Conservation (phyloP, 768 basidiomycete genomes). For the Phanerochaete carnosa region DNA sequence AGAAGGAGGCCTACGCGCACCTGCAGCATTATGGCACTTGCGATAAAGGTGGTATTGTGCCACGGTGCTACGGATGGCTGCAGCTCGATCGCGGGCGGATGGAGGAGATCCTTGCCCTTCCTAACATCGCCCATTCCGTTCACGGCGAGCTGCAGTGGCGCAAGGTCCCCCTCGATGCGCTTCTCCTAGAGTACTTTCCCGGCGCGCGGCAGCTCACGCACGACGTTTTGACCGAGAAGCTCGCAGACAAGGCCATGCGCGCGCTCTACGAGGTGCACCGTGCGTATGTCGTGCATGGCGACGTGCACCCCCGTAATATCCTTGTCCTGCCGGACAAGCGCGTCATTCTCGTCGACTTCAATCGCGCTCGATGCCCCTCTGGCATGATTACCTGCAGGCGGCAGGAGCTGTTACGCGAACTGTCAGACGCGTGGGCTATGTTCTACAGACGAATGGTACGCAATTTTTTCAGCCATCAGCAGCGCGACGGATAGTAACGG, state of each 20-base stretch:
- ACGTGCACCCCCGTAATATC: slow-evolving; percentile 3
- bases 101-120: background rate
- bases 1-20: slow-evolving; percentile 11
- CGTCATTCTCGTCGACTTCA: slow-evolving; percentile 4
- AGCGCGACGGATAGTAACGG: background rate
- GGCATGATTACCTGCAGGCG: background rate
- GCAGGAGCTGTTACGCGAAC: background rate
- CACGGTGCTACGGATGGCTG: slow-evolving; percentile 12
- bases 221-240: background rate
- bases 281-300: slow-evolving; percentile 11
- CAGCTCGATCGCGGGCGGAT: slow-evolving; percentile 5
- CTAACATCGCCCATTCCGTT: background rate
- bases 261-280: slow-evolving; percentile 6
- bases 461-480: background rate
- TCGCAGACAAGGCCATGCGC: slow-evolving; percentile 8
- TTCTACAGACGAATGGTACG: slow-evolving; percentile 2
- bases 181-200: slow-evolving; percentile 14
- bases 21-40: slow-evolving; percentile 8
- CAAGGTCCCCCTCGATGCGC: background rate
- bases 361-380: background rate
- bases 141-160: background rate
- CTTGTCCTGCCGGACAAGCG: background rate
- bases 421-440: background rate
- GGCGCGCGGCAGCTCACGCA: background rate
- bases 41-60: slow-evolving; percentile 4